These are phyloP conservation scores for Calonectria montana DNA, from an alignment of 2,329 filamentous ascomycete species.

Conservation along the genomic window DNA sequence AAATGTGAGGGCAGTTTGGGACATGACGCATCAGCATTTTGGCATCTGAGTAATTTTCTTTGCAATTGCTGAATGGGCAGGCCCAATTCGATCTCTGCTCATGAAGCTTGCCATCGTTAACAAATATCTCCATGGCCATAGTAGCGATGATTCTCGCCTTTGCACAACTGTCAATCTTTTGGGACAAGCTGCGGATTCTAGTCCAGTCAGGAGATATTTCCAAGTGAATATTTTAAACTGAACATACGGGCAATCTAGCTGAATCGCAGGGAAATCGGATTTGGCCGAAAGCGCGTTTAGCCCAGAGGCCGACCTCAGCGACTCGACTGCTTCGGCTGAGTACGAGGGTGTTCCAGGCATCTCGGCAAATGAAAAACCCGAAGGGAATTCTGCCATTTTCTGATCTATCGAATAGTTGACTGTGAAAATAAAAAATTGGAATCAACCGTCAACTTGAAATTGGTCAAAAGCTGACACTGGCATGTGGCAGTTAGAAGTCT, in stretches of 20 bases:
- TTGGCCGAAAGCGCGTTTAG: background rate
- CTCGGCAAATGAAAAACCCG: background rate
- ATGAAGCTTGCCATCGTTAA: background rate
- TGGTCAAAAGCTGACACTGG: too few species aligned
- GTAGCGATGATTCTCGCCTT: background rate
- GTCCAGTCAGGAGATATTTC: background rate
- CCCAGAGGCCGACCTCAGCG: background rate
- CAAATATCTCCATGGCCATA: background rate
- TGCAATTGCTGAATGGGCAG: background rate
- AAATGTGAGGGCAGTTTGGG: background rate
- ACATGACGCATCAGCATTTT: background rate
- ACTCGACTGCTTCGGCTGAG: background rate
- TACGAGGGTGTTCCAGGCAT: background rate
- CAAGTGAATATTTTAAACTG: too few species aligned
- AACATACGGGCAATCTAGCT: background rate
- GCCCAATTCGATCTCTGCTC: background rate
- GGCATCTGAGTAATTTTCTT: background rate
- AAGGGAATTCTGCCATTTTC: background rate
- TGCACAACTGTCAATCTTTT: background rate
- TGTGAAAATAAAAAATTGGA: background rate
- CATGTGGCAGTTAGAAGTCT: background rate
- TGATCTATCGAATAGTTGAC: background rate
- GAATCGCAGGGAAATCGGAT: background rate
- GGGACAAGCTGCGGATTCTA: background rate
- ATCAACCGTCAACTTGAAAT: background rate